A percentile compares a stretch with the other conserved stretches of the same genome.
Evolutionary conservation across 163 green algal genomes (phyloP).

Genomic region (Scenedesmus sp.): DNA sequence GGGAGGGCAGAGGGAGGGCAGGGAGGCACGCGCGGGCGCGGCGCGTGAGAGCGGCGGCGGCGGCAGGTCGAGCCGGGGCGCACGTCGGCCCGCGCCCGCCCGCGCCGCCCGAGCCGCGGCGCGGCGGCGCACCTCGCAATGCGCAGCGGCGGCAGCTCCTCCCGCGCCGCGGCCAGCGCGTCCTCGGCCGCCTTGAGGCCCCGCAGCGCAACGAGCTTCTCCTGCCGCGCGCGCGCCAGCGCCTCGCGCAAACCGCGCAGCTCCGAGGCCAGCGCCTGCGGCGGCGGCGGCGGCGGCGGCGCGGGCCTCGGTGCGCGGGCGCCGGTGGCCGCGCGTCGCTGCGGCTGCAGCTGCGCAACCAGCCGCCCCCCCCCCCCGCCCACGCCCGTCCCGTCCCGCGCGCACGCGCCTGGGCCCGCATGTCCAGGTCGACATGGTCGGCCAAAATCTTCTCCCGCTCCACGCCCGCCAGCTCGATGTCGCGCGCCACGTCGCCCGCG

Average conservation of each 20-base stretch:
- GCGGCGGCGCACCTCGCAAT: constrained; percentile 41
- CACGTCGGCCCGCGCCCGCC: too few relatives aligned
- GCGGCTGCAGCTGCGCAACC: too few relatives aligned
- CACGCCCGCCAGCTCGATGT: constrained; percentile 70
- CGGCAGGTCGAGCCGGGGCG: too few relatives aligned
- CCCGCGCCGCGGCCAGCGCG: constrained; percentile 44
- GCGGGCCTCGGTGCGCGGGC: background rate
- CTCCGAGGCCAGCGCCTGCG: constrained; percentile 45
- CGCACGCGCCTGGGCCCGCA: constrained; percentile 55
- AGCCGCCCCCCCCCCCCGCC: too few relatives aligned
- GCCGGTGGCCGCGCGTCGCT: too few relatives aligned
- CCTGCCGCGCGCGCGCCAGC: constrained; percentile 52
- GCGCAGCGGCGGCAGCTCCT: constrained; percentile 64
- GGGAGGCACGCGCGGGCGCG: too few relatives aligned
- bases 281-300: constrained; percentile 7
- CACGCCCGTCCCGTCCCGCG: too few relatives aligned
- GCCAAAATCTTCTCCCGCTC: constrained; percentile 63
- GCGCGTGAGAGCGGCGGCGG: too few relatives aligned
- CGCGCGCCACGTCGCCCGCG: constrained; percentile 69
- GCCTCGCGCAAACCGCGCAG: constrained; percentile 55
- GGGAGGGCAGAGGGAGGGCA: too few relatives aligned
- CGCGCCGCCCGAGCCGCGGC: too few relatives aligned
- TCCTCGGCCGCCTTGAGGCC: constrained; percentile 60
- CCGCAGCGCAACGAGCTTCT: constrained; percentile 69
- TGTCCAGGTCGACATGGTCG: constrained; percentile 72